phyloP scores from a whole-genome alignment of 441 rosid species.

The Erodium texanum region DNA sequence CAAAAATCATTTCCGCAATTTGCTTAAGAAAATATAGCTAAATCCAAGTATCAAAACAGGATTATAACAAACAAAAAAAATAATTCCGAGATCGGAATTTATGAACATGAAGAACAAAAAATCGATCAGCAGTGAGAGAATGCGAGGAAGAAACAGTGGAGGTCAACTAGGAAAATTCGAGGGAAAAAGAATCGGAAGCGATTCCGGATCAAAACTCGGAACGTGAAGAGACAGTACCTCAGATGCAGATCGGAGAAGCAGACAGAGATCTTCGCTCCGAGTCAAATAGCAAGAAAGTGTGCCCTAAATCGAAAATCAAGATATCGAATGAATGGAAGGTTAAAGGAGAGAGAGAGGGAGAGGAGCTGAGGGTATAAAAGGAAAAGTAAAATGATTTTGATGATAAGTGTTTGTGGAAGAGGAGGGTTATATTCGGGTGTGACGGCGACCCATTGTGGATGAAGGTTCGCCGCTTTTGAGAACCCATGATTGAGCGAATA shows the following conservation, averaged over 20 bases:
- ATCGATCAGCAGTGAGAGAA: not conserved
- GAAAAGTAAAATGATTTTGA: not conserved
- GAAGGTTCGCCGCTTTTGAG: no score
- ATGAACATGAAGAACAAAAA: not conserved
- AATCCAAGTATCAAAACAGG: no score
- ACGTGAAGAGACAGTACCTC: constrained; percentile 22
- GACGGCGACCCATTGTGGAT: no score
- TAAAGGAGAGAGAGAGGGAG: no score
- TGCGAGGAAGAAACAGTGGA: not conserved
- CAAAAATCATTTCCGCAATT: no score
- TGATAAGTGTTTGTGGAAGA: no score
- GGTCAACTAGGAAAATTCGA: constrained; percentile 9
- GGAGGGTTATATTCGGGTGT: no score
- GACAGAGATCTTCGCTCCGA: constrained; percentile 16
- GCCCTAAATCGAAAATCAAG: constrained; percentile 31
- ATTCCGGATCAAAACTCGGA: not conserved
- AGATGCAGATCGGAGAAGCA: no score
- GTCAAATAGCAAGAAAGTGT: constrained; percentile 25
- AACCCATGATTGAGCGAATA: no score
- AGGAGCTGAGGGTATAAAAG: not conserved
- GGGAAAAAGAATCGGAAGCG: constrained; percentile 5
- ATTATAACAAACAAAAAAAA: no score
- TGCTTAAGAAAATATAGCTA: no score
- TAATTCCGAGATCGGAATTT: not conserved
- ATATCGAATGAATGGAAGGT: constrained; percentile 3